Evolutionary conservation across 805 yeast genomes (phyloP).

Genomic region (Yarrowia sp.): DNA sequence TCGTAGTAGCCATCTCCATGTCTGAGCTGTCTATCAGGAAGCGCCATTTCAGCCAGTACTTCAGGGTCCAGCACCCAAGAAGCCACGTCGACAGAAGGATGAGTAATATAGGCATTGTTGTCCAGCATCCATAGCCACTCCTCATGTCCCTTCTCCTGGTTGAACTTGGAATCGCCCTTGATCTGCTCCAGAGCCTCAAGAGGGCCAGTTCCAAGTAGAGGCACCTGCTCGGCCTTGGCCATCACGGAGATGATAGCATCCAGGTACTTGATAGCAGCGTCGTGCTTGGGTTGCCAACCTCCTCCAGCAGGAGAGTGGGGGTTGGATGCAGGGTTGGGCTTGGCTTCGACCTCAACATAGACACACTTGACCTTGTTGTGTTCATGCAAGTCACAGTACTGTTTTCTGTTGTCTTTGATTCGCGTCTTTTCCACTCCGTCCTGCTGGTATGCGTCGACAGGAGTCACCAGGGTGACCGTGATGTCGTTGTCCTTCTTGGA

Average conservation of each 20-base stretch:
- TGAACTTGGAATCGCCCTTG: slow-evolving; percentile 2
- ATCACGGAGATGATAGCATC: slow-evolving; percentile 7
- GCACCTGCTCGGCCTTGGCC: slow-evolving; percentile 6
- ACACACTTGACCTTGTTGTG: slow-evolving; percentile 36
- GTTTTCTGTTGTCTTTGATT: slow-evolving; percentile 14
- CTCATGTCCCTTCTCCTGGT: slow-evolving; percentile 15
- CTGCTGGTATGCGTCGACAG: slow-evolving; percentile 15
- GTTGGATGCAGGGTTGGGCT: slow-evolving; percentile 19
- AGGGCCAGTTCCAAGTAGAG: not conserved
- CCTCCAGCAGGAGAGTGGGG: slow-evolving; percentile 21
- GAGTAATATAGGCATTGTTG: slow-evolving; percentile 33
- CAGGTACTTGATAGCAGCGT: slow-evolving; percentile 1
- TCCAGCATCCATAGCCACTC: slow-evolving; percentile 36
- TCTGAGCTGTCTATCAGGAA: not conserved
- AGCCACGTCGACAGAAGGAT: slow-evolving; percentile 12
- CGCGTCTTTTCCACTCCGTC: slow-evolving; percentile 21
- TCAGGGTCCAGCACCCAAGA: slow-evolving; percentile 7
- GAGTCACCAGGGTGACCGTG: slow-evolving; percentile 6
- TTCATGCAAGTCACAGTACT: slow-evolving; percentile 15
- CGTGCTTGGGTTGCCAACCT: slow-evolving; percentile 29
- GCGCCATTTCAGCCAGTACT: slow-evolving; percentile 11
- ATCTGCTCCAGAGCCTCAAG: slow-evolving; percentile 29
- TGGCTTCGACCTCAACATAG: slow-evolving; percentile 14
- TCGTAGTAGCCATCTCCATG: slow-evolving; percentile 35
- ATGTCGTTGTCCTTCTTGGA: not conserved